phyloP scores from a whole-genome alignment of 106 monocot genomes.

The Vanilla planifolia region DNA sequence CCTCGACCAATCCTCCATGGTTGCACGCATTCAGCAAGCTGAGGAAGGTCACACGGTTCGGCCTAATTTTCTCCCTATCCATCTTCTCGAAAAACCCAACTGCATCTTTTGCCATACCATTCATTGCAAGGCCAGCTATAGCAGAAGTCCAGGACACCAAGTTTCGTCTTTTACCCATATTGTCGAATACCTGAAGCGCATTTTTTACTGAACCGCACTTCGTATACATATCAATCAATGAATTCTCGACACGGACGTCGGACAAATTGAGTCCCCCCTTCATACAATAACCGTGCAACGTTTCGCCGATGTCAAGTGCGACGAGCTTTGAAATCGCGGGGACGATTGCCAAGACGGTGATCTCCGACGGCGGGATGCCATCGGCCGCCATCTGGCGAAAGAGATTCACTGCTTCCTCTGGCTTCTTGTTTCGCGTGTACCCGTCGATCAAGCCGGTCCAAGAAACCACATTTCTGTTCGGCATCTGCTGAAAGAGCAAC shows the following conservation, averaged over 20 bases:
- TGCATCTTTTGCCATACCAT: conserved; percentile 59
- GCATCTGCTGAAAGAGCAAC: conserved; percentile 45
- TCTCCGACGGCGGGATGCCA: conserved; percentile 41
- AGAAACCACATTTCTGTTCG: conserved; percentile 39
- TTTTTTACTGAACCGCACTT: conserved; percentile 50
- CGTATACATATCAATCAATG: conserved; percentile 75
- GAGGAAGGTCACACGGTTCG: conserved; percentile 61
- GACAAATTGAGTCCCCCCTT: conserved; percentile 26
- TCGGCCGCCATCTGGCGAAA: conserved; percentile 38
- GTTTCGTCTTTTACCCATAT: conserved; percentile 32
- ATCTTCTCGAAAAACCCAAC: conserved; percentile 37
- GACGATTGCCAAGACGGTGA: conserved; percentile 55
- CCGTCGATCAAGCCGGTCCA: conserved; percentile 85
- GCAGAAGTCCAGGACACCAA: conserved; percentile 81
- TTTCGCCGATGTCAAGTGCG: conserved; percentile 19
- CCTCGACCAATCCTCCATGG: conserved; percentile 69
- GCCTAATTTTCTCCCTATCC: conserved; percentile 20
- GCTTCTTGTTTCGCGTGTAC: conserved; percentile 23
- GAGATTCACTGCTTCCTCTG: conserved; percentile 29
- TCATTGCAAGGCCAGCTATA: conserved; percentile 52
- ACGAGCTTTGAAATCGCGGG: conserved; percentile 49
- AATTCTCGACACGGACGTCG: conserved; percentile 63
- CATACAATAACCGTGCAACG: conserved; percentile 39
- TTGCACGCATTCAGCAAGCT: conserved; percentile 67
- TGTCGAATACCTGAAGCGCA: conserved; percentile 29